Conservation (phyloP, 768 basidiomycete species). For the Mycena albidolilacea region DNA sequence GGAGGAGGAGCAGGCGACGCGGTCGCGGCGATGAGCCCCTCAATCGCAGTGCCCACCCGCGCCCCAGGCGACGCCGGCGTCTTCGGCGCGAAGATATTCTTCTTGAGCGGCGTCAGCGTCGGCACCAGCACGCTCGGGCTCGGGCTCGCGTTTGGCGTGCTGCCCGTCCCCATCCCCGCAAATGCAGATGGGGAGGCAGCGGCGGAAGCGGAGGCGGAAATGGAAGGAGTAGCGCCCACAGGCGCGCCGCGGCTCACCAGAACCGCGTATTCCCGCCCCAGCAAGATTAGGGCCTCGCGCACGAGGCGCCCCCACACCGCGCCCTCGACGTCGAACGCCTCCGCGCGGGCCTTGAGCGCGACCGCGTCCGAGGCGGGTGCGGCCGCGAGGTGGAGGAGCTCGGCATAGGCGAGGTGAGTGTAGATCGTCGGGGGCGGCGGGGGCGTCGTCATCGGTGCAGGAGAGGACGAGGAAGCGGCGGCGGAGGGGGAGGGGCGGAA, state of each 20-base stretch:
- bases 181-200: neutral
- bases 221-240: slow-evolving; percentile 40
- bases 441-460: neutral
- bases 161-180: no score
- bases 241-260: slow-evolving; percentile 72
- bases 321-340: slow-evolving; percentile 35
- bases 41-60: slow-evolving; percentile 70
- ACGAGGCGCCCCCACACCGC: slow-evolving; percentile 74
- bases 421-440: slow-evolving; percentile 71
- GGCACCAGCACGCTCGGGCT: neutral
- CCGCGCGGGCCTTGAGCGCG: slow-evolving; percentile 49
- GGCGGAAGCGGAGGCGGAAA: neutral
- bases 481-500: neutral
- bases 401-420: slow-evolving; percentile 77
- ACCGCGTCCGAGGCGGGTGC: slow-evolving; percentile 53
- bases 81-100: slow-evolving; percentile 61
- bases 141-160: no score
- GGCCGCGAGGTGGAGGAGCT: slow-evolving; percentile 68
- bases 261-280: slow-evolving; percentile 80
- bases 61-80: slow-evolving; percentile 64
- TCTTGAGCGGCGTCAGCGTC: slow-evolving; percentile 51
- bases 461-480: slow-evolving; percentile 47
- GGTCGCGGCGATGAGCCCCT: slow-evolving; percentile 61
- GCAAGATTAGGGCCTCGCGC: slow-evolving; percentile 70
- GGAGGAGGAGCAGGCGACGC: slow-evolving; percentile 50